Evolutionary conservation across 805 yeast genomes (phyloP), one percentile per base, ranked within the genome.

Genomic region (Ogataea thermomethanolica): DNA sequence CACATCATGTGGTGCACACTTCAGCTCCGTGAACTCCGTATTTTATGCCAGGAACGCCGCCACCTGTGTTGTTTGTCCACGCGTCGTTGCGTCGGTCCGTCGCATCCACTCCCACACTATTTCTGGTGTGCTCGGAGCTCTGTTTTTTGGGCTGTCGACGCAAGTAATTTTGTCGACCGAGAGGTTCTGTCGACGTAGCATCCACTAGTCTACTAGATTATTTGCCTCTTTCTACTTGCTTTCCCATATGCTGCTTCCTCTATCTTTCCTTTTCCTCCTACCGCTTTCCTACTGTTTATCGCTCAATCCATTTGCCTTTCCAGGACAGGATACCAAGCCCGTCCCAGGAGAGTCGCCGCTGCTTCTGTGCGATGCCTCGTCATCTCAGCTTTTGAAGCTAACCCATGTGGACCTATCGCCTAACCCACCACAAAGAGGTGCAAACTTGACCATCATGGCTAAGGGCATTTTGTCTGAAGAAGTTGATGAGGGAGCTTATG

Each of bases 331-430:
- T 25, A 75, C 75, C 25, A 75, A 74, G 52, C 95, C 95, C 6
- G 79, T 91, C 28, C 95, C 95, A 1, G 99, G 99, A 5, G 87
- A 78, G 48, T 84, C 96, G 1, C 98, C 98, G 12, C 71, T 93
- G 25, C 67, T 73, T 41, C 72, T 78, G 40, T 91, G 99, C 62
- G 96, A 89, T 54, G 66, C 76, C 13, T 62, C 67, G 11, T 73
- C 71, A 30, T 56, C 71, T 1, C 97, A 91, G 59, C 51, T 84
- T 15, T 69, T 93, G 49, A 70, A 69, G 22, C 73, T 93, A 47
- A 70, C 74, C 14, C 56, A 66, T 11, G 78, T 93, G 12, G 69
- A 65, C 31, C 63, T 93, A 44, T 59, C 69, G 26, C 99, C 99
- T 35, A 87, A 86, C 55, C 98, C 97, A 4, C 99, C 99, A 2